phyloP scores from a whole-genome alignment of 1,284 basidiomycete species.

The Apiotrichum sp. region DNA sequence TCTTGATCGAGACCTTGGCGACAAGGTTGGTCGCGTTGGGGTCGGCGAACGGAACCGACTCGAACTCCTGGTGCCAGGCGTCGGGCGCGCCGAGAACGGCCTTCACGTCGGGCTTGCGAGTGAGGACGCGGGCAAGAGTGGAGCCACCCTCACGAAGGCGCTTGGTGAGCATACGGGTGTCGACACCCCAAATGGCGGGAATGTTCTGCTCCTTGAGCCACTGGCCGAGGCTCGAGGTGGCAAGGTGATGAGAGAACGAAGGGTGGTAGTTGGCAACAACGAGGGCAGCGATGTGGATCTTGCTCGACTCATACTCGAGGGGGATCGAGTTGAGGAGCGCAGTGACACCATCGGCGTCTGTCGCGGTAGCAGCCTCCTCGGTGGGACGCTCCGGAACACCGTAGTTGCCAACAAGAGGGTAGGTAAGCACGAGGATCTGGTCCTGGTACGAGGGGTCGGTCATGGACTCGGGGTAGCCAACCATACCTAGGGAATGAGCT shows the following conservation, averaged over 20 bases:
- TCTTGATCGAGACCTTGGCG: slow-evolving; percentile 69
- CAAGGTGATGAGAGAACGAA: slow-evolving; percentile 93
- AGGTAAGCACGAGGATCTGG: slow-evolving; percentile 95
- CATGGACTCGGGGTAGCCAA: slow-evolving; percentile 96
- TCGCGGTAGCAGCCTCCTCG: slow-evolving; percentile 39
- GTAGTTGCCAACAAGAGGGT: slow-evolving; percentile 96
- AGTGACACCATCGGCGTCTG: slow-evolving; percentile 39
- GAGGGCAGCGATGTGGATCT: slow-evolving; percentile 88
- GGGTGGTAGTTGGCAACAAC: slow-evolving; percentile 92
- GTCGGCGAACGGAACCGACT: slow-evolving; percentile 77
- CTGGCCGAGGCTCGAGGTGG: slow-evolving; percentile 74
- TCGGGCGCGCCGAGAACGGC: slow-evolving; percentile 29
- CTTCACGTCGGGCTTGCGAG: slow-evolving; percentile 49
- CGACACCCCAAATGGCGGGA: slow-evolving; percentile 50
- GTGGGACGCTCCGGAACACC: slow-evolving; percentile 79
- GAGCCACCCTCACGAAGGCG: slow-evolving; percentile 89
- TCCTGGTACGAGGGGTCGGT: slow-evolving; percentile 99
- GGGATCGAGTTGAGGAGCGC: slow-evolving; percentile 59
- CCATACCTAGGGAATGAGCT: slow-evolving; percentile 70
- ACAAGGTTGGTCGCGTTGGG: slow-evolving; percentile 90
- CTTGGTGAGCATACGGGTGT: slow-evolving; percentile 96
- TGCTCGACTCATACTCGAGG: slow-evolving; percentile 82
- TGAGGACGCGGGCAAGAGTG: slow-evolving; percentile 78
- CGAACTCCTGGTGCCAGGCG: slow-evolving; percentile 74
- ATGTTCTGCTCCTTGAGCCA: slow-evolving; percentile 69